These are phyloP conservation scores for Nicotiana undulata DNA, from an alignment of 257 asterid species.

Conservation along the genomic window DNA sequence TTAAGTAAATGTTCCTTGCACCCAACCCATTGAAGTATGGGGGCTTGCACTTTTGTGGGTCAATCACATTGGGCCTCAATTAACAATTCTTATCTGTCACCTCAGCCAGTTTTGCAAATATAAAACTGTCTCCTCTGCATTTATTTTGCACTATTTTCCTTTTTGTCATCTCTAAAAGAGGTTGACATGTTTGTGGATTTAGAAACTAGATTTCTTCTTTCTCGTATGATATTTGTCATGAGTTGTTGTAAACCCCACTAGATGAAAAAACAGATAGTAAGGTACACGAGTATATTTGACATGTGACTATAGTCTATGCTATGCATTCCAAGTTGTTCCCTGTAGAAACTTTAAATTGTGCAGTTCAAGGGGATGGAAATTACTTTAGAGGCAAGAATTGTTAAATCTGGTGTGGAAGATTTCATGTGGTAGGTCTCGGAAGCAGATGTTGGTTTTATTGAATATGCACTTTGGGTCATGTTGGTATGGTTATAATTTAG, in stretches of 20 bases:
- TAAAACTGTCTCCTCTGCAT: neutral
- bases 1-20: neutral
- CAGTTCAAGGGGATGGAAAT: neutral
- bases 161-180: neutral
- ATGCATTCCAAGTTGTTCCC: neutral
- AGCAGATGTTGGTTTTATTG: neutral
- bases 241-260: no score
- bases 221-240: no score
- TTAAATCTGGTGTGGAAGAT: neutral
- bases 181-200: neutral
- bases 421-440: neutral
- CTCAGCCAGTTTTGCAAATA: neutral
- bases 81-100: neutral
- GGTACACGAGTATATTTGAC: neutral
- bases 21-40: neutral
- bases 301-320: neutral
- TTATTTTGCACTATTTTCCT: neutral
- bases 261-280: no score
- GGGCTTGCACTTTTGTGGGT: neutral
- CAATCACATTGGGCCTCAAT: neutral
- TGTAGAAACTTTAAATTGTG: neutral
- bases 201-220: no score
- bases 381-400: neutral
- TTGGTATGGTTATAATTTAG: neutral
- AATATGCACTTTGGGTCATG: neutral